Base-by-base conservation (phyloP, 2,329 filamentous ascomycete species). In the Colletotrichum truncatum region DNA sequence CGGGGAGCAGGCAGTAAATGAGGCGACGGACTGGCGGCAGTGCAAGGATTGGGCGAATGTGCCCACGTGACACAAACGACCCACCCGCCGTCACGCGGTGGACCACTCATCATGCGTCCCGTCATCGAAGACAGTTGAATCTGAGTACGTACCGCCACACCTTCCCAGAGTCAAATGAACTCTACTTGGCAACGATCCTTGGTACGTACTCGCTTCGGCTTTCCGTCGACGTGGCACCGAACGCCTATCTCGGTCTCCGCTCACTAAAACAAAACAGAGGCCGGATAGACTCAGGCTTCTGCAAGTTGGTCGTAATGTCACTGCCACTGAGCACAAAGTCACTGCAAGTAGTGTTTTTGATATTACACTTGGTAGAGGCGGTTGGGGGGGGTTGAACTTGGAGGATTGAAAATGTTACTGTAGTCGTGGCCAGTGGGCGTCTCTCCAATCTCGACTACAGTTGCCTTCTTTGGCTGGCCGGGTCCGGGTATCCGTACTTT, bases 1-100 rank as follows among this genome's bases (percentile, higher is more conserved):
- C 61, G 67, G 67, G 64, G 67, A 67, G 60, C 51, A 66, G 67
- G 66, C 54, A 68, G 65, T 57, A 55, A 65, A 68, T 67, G 67
- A 68, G 67, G 67, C 64, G 56, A 67, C 52, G 62, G 59, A 23
- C 43, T 62, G 57, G 57, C 49, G 49, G 61, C 54, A 64, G 61
- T 62, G 61, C 61, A 64, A 54, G 64, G 65, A 67, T 62, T 62
- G 62, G 56, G 57, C 23, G 49, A 62, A 43, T 4, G 32, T 12
- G 30, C 23, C 57, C 62, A 65, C 62, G 62, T 65, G 62, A 65
- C 57, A 16, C 38, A 11, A 3, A 0, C 4, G 11, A 41, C 43
- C 62, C 62, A 65, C 57, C 12, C 32, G 7, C 34, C 62, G 43
- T 65, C 62, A 62, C 57, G 62, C 62, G 62, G 48, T 62, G 62